Conservation (phyloP, 768 basidiomycete genomes). For the Collybia nuda region DNA sequence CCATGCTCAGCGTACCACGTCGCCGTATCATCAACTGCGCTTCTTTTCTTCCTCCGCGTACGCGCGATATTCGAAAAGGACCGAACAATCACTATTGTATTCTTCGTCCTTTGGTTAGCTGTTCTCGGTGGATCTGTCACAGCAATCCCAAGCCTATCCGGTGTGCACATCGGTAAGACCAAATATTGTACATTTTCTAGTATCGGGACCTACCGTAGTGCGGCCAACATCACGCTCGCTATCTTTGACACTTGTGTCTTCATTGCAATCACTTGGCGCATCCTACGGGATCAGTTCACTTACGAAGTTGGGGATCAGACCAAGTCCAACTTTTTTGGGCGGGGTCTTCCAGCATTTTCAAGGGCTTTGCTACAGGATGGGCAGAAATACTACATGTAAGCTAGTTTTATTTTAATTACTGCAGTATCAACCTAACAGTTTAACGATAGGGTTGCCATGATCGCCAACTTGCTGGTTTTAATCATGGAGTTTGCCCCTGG, state of each 20-base stretch:
- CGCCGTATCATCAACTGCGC: slow-evolving; percentile 5
- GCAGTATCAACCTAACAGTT: too few relatives aligned
- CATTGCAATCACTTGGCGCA: slow-evolving; percentile 30
- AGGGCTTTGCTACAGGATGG: slow-evolving; percentile 24
- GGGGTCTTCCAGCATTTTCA: slow-evolving; percentile 18
- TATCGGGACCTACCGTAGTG: slow-evolving; percentile 21
- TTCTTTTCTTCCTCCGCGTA: slow-evolving; percentile 10
- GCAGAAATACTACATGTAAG: slow-evolving; percentile 30
- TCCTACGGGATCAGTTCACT: neutral
- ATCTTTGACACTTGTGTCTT: slow-evolving; percentile 32
- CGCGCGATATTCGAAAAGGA: slow-evolving; percentile 2
- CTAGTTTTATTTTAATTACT: too few relatives aligned
- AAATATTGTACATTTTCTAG: slow-evolving; percentile 26
- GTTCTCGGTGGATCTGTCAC: slow-evolving; percentile 24
- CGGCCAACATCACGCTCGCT: slow-evolving; percentile 19
- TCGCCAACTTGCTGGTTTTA: slow-evolving; percentile 5
- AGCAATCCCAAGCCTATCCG: slow-evolving; percentile 20
- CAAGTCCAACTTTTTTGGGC: slow-evolving; percentile 13
- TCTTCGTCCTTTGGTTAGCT: slow-evolving; percentile 26
- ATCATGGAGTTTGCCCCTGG: slow-evolving; percentile 4
- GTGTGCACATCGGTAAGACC: slow-evolving; percentile 27
- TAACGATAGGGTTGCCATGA: slow-evolving; percentile 9
- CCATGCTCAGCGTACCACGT: slow-evolving; percentile 13
- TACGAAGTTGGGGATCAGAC: neutral
- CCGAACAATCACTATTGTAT: slow-evolving; percentile 10